These are phyloP conservation scores for Phialophora tarda DNA, from an alignment of 2,329 filamentous ascomycete species.

Conservation along the genomic window DNA sequence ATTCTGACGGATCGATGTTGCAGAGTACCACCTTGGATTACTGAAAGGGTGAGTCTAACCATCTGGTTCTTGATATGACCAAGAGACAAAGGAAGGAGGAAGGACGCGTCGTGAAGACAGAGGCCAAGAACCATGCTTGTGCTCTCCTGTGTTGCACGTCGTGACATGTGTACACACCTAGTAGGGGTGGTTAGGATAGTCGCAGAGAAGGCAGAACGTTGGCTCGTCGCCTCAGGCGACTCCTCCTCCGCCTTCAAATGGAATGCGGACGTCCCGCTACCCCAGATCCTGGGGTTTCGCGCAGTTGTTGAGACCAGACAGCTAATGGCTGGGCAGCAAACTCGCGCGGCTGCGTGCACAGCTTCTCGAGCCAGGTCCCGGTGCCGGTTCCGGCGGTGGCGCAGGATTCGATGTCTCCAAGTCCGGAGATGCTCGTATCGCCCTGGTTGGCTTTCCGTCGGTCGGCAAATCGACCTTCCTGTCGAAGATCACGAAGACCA, in stretches of 20 bases:
- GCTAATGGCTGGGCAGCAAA: conserved; percentile 66
- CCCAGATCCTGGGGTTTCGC: neutral
- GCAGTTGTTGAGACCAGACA: neutral
- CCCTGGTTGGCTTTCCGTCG: conserved; percentile 96
- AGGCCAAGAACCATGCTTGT: neutral
- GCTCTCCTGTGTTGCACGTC: neutral
- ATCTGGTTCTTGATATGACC: neutral
- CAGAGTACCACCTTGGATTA: conserved; percentile 97
- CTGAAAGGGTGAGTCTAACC: conserved; percentile 78
- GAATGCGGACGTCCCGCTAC: neutral
- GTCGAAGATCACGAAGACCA: conserved; percentile 98
- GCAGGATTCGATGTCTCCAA: conserved; percentile 91
- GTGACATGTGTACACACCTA: neutral
- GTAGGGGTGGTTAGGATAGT: neutral
- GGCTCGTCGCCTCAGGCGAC: neutral
- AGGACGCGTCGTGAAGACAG: neutral
- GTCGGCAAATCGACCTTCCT: conserved; percentile 98
- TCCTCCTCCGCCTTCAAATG: neutral
- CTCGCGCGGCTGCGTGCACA: conserved; percentile 93
- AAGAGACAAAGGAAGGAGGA: conserved; percentile 1
- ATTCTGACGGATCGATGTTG: conserved; percentile 44
- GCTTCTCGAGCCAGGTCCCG: conserved; percentile 84
- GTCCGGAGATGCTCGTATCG: conserved; percentile 93
- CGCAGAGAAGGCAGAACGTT: neutral
- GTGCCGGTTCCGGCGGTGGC: conserved; percentile 76